phyloP scores from a whole-genome alignment of 768 basidiomycete genomes.

The Tylopilus sp. region DNA sequence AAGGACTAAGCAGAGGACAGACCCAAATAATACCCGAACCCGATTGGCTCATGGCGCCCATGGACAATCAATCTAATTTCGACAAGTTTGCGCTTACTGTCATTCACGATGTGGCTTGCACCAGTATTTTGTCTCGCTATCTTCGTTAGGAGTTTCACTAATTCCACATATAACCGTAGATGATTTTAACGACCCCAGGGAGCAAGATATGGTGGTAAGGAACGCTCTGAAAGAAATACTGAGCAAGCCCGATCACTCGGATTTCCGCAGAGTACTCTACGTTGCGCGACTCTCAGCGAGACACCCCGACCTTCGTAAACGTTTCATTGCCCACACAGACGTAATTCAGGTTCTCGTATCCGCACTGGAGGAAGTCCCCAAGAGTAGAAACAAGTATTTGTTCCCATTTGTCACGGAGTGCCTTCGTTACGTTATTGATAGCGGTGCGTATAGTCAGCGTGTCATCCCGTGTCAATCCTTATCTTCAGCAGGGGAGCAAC shows the following conservation, averaged over 20 bases:
- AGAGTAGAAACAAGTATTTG: background rate
- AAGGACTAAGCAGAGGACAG: background rate
- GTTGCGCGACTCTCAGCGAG: background rate
- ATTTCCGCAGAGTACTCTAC: background rate
- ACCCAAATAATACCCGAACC: background rate
- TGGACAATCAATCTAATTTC: background rate
- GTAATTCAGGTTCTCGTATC: background rate
- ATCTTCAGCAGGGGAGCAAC: background rate
- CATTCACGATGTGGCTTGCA: background rate
- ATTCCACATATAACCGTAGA: background rate
- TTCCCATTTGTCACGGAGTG: conserved; percentile 1
- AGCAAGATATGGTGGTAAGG: background rate
- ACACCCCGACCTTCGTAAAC: background rate
- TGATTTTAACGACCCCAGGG: background rate
- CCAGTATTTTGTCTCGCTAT: background rate
- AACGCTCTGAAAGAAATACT: background rate
- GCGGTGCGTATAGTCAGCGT: background rate
- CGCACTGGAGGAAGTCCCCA: background rate
- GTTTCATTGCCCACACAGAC: background rate
- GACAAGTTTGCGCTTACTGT: background rate
- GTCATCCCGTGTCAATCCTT: background rate
- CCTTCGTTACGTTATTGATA: background rate
- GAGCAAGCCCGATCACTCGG: background rate
- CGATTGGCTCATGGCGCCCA: background rate
- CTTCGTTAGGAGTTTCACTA: background rate